These are phyloP conservation scores for Zychaea mexicana DNA, from an alignment of 371 early-diverging fungal genomes.

Conservation along the genomic window DNA sequence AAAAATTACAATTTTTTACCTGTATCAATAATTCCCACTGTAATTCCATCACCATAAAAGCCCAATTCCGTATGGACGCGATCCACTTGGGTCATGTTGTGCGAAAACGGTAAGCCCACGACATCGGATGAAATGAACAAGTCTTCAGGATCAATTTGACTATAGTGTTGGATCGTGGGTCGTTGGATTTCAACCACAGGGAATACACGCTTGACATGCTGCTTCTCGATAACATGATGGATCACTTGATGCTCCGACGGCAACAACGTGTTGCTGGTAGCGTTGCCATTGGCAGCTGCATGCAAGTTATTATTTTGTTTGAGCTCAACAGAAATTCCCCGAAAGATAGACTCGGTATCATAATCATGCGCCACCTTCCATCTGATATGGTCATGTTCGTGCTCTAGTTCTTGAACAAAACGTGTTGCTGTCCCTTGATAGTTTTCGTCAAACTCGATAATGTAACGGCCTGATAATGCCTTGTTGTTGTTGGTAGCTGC, in stretches of 20 bases:
- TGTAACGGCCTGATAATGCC: slow-evolving; percentile 35
- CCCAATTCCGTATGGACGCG: slow-evolving; percentile 23
- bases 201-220: slow-evolving; percentile 32
- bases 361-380: slow-evolving; percentile 32
- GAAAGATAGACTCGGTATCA: slow-evolving; percentile 27
- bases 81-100: slow-evolving; percentile 24
- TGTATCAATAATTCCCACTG: slow-evolving; percentile 67
- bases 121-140: slow-evolving; percentile 3
- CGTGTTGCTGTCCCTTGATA: slow-evolving; percentile 24
- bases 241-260: slow-evolving; percentile 3
- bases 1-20: slow-evolving; percentile 32
- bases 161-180: slow-evolving; percentile 12
- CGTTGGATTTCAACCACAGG: slow-evolving; percentile 38
- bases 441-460: slow-evolving; percentile 35
- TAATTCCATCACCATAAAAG: slow-evolving; percentile 60
- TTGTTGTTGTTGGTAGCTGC: not conserved
- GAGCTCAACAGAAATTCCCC: slow-evolving; percentile 36
- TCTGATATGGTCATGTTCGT: slow-evolving; percentile 16
- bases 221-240: slow-evolving; percentile 16
- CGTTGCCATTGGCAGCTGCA: not conserved
- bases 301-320: not conserved
- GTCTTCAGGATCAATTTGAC: not conserved
- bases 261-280: not conserved
- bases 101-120: slow-evolving; percentile 10
- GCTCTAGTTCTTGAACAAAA: slow-evolving; percentile 25